A percentile compares a stretch with the other conserved stretches of the same genome.
These are phyloP conservation scores for Hyaloperonospora brassicae DNA, from an alignment of 352 stramenopile genomes.

Conservation along the genomic window DNA sequence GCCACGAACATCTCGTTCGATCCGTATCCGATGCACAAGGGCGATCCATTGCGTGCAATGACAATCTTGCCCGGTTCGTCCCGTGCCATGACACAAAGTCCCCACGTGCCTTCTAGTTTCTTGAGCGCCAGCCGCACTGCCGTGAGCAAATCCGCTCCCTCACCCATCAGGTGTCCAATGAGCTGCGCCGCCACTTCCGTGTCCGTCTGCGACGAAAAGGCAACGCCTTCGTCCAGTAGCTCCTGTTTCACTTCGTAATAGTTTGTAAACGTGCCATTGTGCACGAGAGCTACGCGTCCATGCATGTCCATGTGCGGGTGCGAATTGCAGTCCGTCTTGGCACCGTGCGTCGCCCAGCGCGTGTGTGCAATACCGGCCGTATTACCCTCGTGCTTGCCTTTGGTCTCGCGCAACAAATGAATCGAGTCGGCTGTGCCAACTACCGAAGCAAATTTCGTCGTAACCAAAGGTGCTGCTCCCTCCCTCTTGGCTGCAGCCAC, in stretches of 20 bases:
- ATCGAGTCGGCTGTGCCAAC: conserved; percentile 90
- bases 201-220: conserved; percentile 95
- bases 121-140: conserved; percentile 87
- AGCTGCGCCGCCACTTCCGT: conserved; percentile 98
- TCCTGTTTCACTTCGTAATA: conserved; percentile 88
- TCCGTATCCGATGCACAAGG: conserved; percentile 86
- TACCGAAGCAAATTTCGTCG: conserved; percentile 93
- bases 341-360: conserved; percentile 97
- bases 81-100: conserved; percentile 89
- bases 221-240: conserved; percentile 79
- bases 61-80: conserved; percentile 94
- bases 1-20: conserved; percentile 94
- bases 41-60: conserved; percentile 95
- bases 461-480: conserved; percentile 47
- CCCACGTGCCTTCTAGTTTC: conserved; percentile 94
- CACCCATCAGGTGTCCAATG: conserved; percentile 88
- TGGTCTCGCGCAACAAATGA: conserved; percentile 79
- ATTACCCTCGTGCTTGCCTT: conserved; percentile 75
- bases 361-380: conserved; percentile 96
- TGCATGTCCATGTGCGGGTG: conserved; percentile 95
- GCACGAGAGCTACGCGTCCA: conserved; percentile 91
- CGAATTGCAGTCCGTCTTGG: conserved; percentile 97
- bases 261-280: conserved; percentile 99
- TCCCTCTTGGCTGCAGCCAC: conserved; percentile 16
- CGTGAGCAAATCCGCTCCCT: conserved; percentile 71